Conservation (phyloP, 345 rosid species). For the Microcos paniculata region DNA sequence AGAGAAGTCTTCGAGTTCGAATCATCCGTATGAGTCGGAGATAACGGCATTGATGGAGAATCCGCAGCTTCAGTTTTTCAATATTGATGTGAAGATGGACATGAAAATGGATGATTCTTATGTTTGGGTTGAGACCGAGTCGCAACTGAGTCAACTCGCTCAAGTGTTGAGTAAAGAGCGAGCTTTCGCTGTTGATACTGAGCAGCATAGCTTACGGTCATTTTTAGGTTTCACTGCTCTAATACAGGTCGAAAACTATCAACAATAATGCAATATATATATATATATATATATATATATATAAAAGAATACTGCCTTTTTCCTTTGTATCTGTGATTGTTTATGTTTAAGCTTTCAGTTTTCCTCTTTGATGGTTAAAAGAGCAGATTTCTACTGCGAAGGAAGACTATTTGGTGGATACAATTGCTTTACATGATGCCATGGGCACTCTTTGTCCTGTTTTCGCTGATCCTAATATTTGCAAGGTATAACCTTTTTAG, state of each 20-base stretch:
- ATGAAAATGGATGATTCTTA: slow-evolving; percentile 43
- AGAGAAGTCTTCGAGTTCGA: slow-evolving; percentile 39
- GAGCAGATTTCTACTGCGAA: slow-evolving; percentile 65
- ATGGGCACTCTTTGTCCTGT: slow-evolving; percentile 68
- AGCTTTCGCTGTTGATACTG: slow-evolving; percentile 81
- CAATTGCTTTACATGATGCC: slow-evolving; percentile 73
- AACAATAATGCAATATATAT: background rate
- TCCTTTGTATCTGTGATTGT: background rate
- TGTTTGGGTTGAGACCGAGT: slow-evolving; percentile 72
- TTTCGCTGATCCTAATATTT: slow-evolving; percentile 70
- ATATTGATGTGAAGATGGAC: slow-evolving; percentile 18
- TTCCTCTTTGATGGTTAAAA: background rate
- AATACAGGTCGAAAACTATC: slow-evolving; percentile 55
- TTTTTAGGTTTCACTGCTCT: slow-evolving; percentile 88
- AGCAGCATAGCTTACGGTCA: slow-evolving; percentile 83
- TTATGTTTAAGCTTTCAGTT: background rate
- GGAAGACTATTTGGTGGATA: slow-evolving; percentile 76
- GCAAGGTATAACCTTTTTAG: slow-evolving; percentile 52
- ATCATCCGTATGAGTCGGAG: slow-evolving; percentile 70
- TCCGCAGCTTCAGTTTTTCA: slow-evolving; percentile 36
- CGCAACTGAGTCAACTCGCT: slow-evolving; percentile 64
- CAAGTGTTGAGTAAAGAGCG: slow-evolving; percentile 46
- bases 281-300: too few species aligned
- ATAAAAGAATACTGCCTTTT: too few species aligned
- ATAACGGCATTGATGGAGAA: slow-evolving; percentile 54